A percentile compares a stretch with the other conserved stretches of the same genome.
Evolutionary conservation across 116 monocot species (phyloP).

Genomic region (Iris pallida): DNA sequence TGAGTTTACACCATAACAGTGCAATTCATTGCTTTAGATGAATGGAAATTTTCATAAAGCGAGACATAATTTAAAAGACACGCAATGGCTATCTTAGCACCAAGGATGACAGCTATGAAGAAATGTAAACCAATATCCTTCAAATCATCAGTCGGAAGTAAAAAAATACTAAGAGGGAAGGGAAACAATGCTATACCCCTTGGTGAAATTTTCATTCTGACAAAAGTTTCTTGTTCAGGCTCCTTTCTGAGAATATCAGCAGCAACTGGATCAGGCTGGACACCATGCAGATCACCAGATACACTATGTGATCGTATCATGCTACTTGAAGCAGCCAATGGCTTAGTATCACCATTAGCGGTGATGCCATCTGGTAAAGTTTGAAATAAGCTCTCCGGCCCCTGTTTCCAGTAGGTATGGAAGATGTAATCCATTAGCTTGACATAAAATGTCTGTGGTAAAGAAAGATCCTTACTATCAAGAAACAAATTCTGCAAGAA

Average conservation of each 20-base stretch:
- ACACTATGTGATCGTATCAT: slow-evolving; percentile 92
- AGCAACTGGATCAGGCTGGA: slow-evolving; percentile 83
- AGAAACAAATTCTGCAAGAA: too few relatives aligned
- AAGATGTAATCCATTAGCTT: neutral
- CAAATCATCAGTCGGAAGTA: too few relatives aligned
- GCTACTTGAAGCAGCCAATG: slow-evolving; percentile 48
- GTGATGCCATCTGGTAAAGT: slow-evolving; percentile 36
- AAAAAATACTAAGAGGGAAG: neutral
- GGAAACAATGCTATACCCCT: slow-evolving; percentile 32
- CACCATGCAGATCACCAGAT: slow-evolving; percentile 88
- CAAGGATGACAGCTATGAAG: too few relatives aligned
- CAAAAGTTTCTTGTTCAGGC: slow-evolving; percentile 93
- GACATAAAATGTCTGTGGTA: neutral
- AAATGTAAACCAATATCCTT: too few relatives aligned
- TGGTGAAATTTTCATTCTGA: slow-evolving; percentile 63
- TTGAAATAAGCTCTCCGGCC: slow-evolving; percentile 39
- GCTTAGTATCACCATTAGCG: slow-evolving; percentile 56
- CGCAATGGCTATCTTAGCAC: too few relatives aligned
- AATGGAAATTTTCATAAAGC: neutral
- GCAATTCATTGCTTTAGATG: neutral
- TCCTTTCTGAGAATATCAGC: slow-evolving; percentile 98
- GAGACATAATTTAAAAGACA: too few relatives aligned
- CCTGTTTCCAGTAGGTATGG: slow-evolving; percentile 23
- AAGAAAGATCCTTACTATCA: too few relatives aligned
- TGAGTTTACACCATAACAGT: neutral